Evolutionary conservation across 2,329 filamentous ascomycete species (phyloP).

Genomic region (Neonectria ditissima): DNA sequence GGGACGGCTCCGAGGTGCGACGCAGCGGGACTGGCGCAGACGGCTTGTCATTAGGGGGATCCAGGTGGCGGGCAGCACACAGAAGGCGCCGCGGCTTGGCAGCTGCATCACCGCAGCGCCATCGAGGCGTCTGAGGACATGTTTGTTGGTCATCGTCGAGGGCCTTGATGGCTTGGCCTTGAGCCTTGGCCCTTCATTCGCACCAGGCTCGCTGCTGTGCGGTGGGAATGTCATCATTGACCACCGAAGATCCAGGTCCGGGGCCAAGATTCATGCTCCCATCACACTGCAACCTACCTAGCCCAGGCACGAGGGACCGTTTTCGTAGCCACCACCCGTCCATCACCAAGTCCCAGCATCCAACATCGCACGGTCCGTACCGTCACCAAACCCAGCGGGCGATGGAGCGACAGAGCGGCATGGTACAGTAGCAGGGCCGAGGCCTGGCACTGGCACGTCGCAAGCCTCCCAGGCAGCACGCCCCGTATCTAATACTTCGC

Average conservation of each 20-base stretch:
- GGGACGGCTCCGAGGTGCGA: constrained; percentile 20
- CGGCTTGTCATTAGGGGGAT: not conserved
- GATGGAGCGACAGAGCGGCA: not conserved
- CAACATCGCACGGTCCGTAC: constrained; percentile 39
- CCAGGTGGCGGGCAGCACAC: not conserved
- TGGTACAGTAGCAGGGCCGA: not conserved
- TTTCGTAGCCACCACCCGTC: constrained; percentile 10
- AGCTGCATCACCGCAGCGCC: constrained; percentile 1
- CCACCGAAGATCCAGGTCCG: not conserved
- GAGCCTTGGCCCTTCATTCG: not conserved
- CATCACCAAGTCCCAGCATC: constrained; percentile 33
- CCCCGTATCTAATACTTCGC: constrained; percentile 5
- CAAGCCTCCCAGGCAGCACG: constrained; percentile 3
- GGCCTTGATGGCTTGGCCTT: not conserved
- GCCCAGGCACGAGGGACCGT: constrained; percentile 1
- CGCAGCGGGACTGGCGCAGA: constrained; percentile 2
- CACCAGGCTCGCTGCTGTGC: not conserved
- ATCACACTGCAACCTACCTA: not conserved
- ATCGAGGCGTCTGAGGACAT: not conserved
- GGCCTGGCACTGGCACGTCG: constrained; percentile 3
- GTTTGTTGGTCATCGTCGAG: not conserved
- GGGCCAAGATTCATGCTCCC: constrained; percentile 4
- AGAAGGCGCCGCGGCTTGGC: not conserved
- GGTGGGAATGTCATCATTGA: constrained; percentile 14
- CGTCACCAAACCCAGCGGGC: constrained; percentile 26